Percentiles rank a stretch among this genome's conserved stretches.
Evolutionary conservation across 345 rosid genomes (phyloP).

Genomic region (Gossypium ekmanianum): DNA sequence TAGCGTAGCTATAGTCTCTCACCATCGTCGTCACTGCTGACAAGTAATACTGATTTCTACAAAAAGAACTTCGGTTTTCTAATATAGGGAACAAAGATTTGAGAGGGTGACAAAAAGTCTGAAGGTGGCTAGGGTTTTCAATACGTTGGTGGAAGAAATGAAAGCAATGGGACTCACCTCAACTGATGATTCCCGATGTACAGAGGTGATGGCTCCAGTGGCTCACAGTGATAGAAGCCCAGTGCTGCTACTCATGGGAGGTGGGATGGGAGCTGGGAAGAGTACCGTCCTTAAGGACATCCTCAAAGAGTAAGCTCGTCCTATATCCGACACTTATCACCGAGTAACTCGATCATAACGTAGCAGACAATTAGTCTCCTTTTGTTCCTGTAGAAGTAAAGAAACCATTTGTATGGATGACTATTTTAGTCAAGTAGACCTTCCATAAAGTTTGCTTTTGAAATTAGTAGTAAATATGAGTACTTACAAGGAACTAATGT

Average conservation of each 20-base stretch:
- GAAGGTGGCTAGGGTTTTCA: constrained; percentile 74
- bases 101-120: constrained; percentile 73
- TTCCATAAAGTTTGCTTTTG: background rate
- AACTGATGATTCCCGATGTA: constrained; percentile 52
- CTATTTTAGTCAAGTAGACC: background rate
- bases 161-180: constrained; percentile 68
- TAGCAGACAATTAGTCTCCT: background rate
- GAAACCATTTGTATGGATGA: background rate
- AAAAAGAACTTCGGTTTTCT: background rate
- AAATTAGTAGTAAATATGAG: background rate
- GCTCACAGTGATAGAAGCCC: constrained; percentile 82
- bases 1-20: background rate
- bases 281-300: constrained; percentile 95
- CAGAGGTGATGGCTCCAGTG: constrained; percentile 89
- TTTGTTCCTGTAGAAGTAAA: background rate
- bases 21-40: background rate
- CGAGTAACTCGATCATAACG: background rate
- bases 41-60: background rate
- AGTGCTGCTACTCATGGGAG: constrained; percentile 89
- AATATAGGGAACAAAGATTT: constrained; percentile 71
- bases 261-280: constrained; percentile 99
- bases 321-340: background rate
- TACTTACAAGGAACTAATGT: background rate
- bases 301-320: constrained; percentile 64
- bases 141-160: constrained; percentile 80